Conservation (phyloP, 1,139 yeast species). For the Ashbya aceris region DNA sequence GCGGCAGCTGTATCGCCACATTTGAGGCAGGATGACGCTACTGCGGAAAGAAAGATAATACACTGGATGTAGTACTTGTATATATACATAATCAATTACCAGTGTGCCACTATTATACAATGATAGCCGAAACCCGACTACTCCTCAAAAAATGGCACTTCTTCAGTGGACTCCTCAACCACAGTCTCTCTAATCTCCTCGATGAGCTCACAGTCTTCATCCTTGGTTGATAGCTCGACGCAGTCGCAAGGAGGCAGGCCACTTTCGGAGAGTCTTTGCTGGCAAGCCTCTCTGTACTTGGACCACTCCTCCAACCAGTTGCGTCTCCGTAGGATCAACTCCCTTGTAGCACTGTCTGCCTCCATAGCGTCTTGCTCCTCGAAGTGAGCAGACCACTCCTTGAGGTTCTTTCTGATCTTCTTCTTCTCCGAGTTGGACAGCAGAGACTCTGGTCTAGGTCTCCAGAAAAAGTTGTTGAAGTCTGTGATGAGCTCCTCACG, state of each 20-base stretch:
- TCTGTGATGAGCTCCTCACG: slow-evolving; percentile 72
- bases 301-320: slow-evolving; percentile 79
- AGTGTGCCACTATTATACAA: too few species aligned
- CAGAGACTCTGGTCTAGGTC: slow-evolving; percentile 86
- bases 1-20: too few species aligned
- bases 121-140: too few species aligned
- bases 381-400: slow-evolving; percentile 84
- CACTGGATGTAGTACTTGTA: slow-evolving; percentile 1
- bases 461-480: slow-evolving; percentile 88
- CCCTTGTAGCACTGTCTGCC: slow-evolving; percentile 87
- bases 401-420: slow-evolving; percentile 83
- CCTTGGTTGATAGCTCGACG: slow-evolving; percentile 38
- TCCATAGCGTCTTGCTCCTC: slow-evolving; percentile 97
- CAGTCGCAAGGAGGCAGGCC: slow-evolving; percentile 21
- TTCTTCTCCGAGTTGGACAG: slow-evolving; percentile 68
- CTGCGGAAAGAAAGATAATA: background rate
- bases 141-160: slow-evolving; percentile 40
- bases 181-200: slow-evolving; percentile 70
- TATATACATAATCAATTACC: too few species aligned
- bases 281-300: slow-evolving; percentile 46
- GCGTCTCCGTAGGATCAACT: slow-evolving; percentile 79
- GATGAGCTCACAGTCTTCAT: slow-evolving; percentile 37
- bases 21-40: too few species aligned
- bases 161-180: slow-evolving; percentile 55
- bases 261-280: slow-evolving; percentile 10